A percentile compares a stretch with the other conserved stretches of the same genome.
Conservation (phyloP, 495 filamentous ascomycete species). For the Tetracladium marchalianum region DNA sequence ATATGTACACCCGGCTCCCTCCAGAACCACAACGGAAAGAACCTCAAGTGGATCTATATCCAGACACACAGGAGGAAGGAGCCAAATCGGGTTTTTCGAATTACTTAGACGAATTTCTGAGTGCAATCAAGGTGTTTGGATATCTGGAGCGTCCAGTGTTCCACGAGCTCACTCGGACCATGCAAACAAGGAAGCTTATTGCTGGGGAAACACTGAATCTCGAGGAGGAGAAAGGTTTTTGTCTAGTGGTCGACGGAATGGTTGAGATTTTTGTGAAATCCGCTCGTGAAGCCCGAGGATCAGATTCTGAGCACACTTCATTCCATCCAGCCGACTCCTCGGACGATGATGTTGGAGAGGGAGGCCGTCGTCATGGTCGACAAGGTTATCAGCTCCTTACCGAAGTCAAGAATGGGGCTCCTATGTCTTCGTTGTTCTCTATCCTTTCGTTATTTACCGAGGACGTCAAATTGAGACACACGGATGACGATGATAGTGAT, state of each 20-base stretch:
- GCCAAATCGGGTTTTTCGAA: slow-evolving; percentile 84
- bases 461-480: slow-evolving; percentile 68
- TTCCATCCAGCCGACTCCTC: slow-evolving; percentile 14
- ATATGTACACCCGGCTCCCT: slow-evolving; percentile 89
- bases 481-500: slow-evolving; percentile 45
- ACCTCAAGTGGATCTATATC: slow-evolving; percentile 88
- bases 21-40: slow-evolving; percentile 94
- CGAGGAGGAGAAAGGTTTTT: slow-evolving; percentile 97
- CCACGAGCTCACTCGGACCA: slow-evolving; percentile 91
- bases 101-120: slow-evolving; percentile 95
- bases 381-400: slow-evolving; percentile 90
- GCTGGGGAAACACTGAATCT: slow-evolving; percentile 90
- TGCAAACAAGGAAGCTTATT: slow-evolving; percentile 94
- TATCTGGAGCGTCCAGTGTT: slow-evolving; percentile 95
- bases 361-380: slow-evolving; percentile 30
- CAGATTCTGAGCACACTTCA: slow-evolving; percentile 23
- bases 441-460: slow-evolving; percentile 95
- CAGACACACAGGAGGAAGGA: slow-evolving; percentile 81
- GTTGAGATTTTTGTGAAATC: slow-evolving; percentile 99
- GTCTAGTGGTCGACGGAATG: slow-evolving; percentile 89
- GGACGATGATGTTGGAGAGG: slow-evolving; percentile 17
- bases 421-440: slow-evolving; percentile 97
- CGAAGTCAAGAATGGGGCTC: slow-evolving; percentile 95
- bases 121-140: slow-evolving; percentile 98
- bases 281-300: slow-evolving; percentile 41